Percentiles rank a stretch among this genome's conserved stretches.
phyloP scores from a whole-genome alignment of 73 alveolate species.

The Paramecium caudatum region DNA sequence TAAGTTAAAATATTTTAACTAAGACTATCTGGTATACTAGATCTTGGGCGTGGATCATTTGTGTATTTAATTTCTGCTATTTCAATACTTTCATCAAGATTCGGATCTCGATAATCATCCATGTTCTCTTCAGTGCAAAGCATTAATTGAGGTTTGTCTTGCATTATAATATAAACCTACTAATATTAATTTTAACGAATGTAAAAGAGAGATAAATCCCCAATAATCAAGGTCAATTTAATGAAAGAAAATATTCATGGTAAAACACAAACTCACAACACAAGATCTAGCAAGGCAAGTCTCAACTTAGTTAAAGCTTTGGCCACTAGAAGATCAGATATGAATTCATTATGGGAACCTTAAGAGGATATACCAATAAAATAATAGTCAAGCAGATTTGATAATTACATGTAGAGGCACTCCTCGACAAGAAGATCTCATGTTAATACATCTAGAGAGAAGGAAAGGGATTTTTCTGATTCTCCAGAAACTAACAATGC shows the following conservation, averaged over 20 bases:
- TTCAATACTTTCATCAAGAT: conserved; percentile 11
- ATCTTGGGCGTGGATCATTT: not conserved
- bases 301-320: conserved; percentile 20
- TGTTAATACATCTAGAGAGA: not conserved
- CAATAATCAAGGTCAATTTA: conserved; percentile 10
- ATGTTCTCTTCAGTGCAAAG: conserved; percentile 5
- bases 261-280: not conserved
- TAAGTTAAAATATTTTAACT: not conserved
- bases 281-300: conserved; percentile 9
- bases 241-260: conserved; percentile 32
- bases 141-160: conserved; percentile 37
- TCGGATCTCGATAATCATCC: not conserved
- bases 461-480: not conserved
- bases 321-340: conserved; percentile 50
- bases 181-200: conserved; percentile 25
- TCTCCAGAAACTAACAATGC: not conserved
- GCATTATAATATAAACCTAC: not conserved
- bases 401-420: conserved; percentile 43
- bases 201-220: conserved; percentile 53
- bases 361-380: not conserved
- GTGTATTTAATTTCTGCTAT: not conserved
- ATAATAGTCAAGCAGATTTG: conserved; percentile 11
- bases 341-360: conserved; percentile 61
- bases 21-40: not conserved
- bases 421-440: not conserved